Evolutionary conservation across 2,329 filamentous ascomycete genomes (phyloP).

Genomic region (Colletotrichum orchidophilum): DNA sequence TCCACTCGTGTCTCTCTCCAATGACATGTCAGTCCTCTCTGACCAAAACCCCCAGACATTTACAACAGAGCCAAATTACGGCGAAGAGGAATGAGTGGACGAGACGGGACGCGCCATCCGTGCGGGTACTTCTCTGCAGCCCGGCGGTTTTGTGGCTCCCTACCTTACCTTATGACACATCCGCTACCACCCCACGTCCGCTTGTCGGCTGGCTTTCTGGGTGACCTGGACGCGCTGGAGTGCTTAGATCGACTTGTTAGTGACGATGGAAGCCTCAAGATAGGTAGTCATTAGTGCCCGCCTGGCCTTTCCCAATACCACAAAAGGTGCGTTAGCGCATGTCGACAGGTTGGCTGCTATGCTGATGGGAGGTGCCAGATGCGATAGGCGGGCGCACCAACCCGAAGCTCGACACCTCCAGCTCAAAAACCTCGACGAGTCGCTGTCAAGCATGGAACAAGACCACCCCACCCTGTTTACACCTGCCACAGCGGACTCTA

Average conservation of each 20-base stretch:
- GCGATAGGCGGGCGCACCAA: not conserved
- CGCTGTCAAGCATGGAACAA: not conserved
- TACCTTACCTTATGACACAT: no score
- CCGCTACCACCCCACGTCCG: not conserved
- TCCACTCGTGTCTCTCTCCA: not conserved
- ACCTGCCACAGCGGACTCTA: not conserved
- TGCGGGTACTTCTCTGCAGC: slow-evolving; percentile 13
- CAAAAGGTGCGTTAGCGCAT: slow-evolving; percentile 1
- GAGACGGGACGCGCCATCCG: slow-evolving; percentile 26
- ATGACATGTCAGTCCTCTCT: not conserved
- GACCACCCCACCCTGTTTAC: not conserved
- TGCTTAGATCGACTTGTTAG: no score
- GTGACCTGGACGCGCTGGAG: no score
- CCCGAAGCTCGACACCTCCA: not conserved
- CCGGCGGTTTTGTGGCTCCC: not conserved
- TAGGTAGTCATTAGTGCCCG: not conserved
- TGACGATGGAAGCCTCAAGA: not conserved
- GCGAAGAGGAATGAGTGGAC: not conserved
- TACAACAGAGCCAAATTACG: not conserved
- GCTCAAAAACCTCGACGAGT: not conserved
- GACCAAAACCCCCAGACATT: not conserved
- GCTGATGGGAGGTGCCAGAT: not conserved
- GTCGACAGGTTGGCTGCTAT: not conserved
- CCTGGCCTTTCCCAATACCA: slow-evolving; percentile 8
- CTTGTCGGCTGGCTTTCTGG: no score